phyloP scores from a whole-genome alignment of 176 grass and related monocot species.

The Triticum monococcum region DNA sequence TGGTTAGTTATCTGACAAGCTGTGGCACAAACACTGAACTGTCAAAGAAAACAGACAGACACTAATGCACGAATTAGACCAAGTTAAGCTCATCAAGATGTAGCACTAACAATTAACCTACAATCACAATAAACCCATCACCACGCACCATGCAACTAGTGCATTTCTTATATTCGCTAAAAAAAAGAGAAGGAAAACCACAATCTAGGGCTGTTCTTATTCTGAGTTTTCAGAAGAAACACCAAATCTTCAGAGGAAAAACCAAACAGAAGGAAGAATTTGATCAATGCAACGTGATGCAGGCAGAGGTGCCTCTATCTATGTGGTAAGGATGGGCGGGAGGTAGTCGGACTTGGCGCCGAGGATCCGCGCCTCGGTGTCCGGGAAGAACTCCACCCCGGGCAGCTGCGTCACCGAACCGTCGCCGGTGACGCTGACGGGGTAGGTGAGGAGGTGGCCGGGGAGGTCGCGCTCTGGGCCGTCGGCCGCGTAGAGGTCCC shows the following conservation, averaged over 20 bases:
- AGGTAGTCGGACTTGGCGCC: slow-evolving; percentile 82
- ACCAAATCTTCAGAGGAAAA: slow-evolving; percentile 10
- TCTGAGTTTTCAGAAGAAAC: slow-evolving; percentile 20
- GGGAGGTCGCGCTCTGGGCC: slow-evolving; percentile 48
- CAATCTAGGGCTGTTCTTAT: slow-evolving; percentile 17
- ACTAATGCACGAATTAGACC: not conserved
- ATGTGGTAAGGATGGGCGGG: slow-evolving; percentile 78
- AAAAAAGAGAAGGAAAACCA: not conserved
- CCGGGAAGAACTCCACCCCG: slow-evolving; percentile 63
- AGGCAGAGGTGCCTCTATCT: slow-evolving; percentile 25
- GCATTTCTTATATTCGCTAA: slow-evolving; percentile 6
- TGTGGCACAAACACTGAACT: not conserved
- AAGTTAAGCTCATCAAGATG: not conserved
- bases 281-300: not conserved
- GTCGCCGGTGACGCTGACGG: slow-evolving; percentile 45
- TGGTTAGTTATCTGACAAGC: not conserved
- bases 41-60: not conserved
- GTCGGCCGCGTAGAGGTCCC: slow-evolving; percentile 44
- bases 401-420: slow-evolving; percentile 44
- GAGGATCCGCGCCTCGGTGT: slow-evolving; percentile 62
- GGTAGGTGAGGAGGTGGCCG: slow-evolving; percentile 72
- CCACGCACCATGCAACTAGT: not conserved
- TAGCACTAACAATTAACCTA: not conserved
- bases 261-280: not conserved
- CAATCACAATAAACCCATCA: not conserved